These are phyloP conservation scores for Mrakia gelida DNA, from an alignment of 768 basidiomycete species.

Conservation along the genomic window DNA sequence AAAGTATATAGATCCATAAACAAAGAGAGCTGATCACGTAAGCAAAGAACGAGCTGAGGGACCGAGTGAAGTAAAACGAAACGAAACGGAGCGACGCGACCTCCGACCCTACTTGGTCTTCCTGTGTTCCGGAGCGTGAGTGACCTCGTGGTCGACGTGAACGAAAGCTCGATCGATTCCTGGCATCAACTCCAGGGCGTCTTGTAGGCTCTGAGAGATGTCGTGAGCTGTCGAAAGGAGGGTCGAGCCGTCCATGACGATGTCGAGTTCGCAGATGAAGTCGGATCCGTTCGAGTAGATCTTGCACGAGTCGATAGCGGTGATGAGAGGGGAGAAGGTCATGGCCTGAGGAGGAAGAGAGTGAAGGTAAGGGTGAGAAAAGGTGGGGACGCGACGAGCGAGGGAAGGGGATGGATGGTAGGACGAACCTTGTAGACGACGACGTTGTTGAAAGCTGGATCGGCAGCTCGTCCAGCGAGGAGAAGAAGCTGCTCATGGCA, in stretches of 20 bases:
- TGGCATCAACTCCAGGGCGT: constrained; percentile 42
- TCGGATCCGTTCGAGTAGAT: constrained; percentile 45
- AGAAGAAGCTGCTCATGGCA: constrained; percentile 76
- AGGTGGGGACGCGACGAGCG: neutral
- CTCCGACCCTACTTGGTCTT: neutral
- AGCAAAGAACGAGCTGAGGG: too few species aligned
- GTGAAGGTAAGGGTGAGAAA: neutral
- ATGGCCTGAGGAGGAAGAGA: constrained; percentile 80
- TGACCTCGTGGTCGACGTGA: constrained; percentile 41
- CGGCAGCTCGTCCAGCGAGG: constrained; percentile 86
- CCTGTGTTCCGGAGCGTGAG: constrained; percentile 35
- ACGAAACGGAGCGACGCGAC: neutral
- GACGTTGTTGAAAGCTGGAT: constrained; percentile 79
- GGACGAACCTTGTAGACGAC: constrained; percentile 74
- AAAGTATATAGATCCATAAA: too few species aligned
- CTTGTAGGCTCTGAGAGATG: constrained; percentile 42
- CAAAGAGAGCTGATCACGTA: too few species aligned
- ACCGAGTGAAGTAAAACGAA: neutral
- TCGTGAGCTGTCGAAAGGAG: constrained; percentile 53
- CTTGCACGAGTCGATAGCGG: constrained; percentile 75
- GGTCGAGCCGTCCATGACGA: constrained; percentile 54
- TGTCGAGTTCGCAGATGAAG: constrained; percentile 91
- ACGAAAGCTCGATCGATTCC: constrained; percentile 38
- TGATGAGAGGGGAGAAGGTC: constrained; percentile 82
- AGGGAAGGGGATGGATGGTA: too few species aligned